Conservation (phyloP, 768 basidiomycete genomes). For the Mycena belliarum region DNA sequence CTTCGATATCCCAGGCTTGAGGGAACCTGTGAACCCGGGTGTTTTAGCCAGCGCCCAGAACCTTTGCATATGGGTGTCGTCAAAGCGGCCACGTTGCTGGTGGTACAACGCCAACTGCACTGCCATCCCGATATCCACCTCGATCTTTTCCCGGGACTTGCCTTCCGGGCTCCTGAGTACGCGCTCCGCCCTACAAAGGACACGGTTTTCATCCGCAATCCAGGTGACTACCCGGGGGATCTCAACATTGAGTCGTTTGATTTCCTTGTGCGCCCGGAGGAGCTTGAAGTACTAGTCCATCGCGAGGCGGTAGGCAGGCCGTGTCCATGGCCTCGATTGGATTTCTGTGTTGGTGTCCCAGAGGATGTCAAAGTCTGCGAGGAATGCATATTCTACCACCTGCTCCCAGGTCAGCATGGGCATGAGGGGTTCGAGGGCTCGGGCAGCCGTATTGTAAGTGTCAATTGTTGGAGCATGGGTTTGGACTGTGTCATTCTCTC, state of each 20-base stretch:
- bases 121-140: not conserved
- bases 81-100: not conserved
- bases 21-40: not conserved
- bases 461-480: too few species aligned
- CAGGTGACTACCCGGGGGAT: conserved; percentile 20
- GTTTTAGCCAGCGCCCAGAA: not conserved
- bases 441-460: too few species aligned
- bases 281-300: conserved; percentile 18
- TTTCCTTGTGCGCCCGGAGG: conserved; percentile 25
- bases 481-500: too few species aligned
- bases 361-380: not conserved
- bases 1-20: too few species aligned
- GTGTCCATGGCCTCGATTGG: not conserved
- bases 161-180: too few species aligned
- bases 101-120: not conserved
- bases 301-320: not conserved
- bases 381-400: too few species aligned
- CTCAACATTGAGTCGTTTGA: conserved; percentile 25
- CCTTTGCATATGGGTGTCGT: not conserved
- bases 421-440: too few species aligned
- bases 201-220: conserved; percentile 19
- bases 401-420: too few species aligned
- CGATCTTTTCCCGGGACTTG: too few species aligned
- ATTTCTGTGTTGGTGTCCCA: not conserved
- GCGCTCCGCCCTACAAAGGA: not conserved